Percentiles rank a stretch among this genome's conserved stretches.
Evolutionary conservation across 2,329 filamentous ascomycete genomes (phyloP).

Genomic region (Chaetomiaceae sp.): DNA sequence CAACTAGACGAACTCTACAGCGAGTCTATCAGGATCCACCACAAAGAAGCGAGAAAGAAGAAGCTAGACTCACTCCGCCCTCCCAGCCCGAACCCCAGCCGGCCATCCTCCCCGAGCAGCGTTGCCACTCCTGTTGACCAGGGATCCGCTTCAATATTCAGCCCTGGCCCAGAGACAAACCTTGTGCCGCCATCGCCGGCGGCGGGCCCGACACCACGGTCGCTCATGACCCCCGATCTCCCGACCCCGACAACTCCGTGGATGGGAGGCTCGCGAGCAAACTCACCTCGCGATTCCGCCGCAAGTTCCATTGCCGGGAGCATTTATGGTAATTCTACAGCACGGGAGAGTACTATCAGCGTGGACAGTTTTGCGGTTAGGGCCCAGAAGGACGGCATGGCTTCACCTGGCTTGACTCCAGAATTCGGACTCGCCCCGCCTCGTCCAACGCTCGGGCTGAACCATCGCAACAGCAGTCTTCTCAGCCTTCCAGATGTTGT

Average conservation of each 20-base stretch:
- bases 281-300: slow-evolving; percentile 23
- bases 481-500: slow-evolving; percentile 29
- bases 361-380: slow-evolving; percentile 28
- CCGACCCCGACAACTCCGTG: slow-evolving; percentile 22
- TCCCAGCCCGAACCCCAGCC: slow-evolving; percentile 10
- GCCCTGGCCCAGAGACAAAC: slow-evolving; percentile 17
- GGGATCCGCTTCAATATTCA: slow-evolving; percentile 3
- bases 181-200: slow-evolving; percentile 16
- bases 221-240: slow-evolving; percentile 19
- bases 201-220: slow-evolving; percentile 7
- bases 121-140: slow-evolving; percentile 14
- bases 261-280: slow-evolving; percentile 16
- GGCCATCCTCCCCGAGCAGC: slow-evolving; percentile 19
- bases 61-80: slow-evolving; percentile 24
- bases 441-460: slow-evolving; percentile 19
- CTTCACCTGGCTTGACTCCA: slow-evolving; percentile 19
- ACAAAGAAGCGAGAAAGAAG: slow-evolving; percentile 31
- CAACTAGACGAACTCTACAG: slow-evolving; percentile 59
- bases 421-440: slow-evolving; percentile 23
- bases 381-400: slow-evolving; percentile 24
- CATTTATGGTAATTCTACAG: slow-evolving; percentile 19
- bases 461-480: slow-evolving; percentile 28
- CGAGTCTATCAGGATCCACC: slow-evolving; percentile 52
- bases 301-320: slow-evolving; percentile 22
- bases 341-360: slow-evolving; percentile 25